Evolutionary conservation across 805 yeast genomes (phyloP), one percentile per base, ranked within the genome.

Genomic region (Grigorovia jiainica): DNA sequence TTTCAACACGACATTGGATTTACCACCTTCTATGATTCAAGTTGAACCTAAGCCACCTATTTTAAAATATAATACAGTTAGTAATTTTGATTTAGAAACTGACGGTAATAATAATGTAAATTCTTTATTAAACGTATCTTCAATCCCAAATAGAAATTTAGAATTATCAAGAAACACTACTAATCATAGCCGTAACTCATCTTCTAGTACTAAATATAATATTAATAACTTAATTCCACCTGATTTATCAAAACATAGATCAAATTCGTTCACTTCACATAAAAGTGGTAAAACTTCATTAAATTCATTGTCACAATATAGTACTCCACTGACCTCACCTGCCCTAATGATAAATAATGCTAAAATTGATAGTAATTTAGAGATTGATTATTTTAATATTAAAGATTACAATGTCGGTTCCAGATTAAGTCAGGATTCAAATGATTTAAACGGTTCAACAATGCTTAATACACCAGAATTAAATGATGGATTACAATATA

Each of bases 41-140:
- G 66, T 78, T 45, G 82, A 73, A 50, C 90, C 92, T 16, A 81
- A 76, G 52, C 78, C 78, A 41, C 89, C 92, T 2, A 83, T 83
- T 45, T 68, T 83, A 50, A 68, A 79, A 49, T 68, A 71, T 42
- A 56, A 53, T 42, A 43, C 43, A 16, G 21, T 13, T 27, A 13
- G 4, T 27, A 8, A 10, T 27, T 11, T 2, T 27, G 27, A 27
- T 13, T 8, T n/a, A n/a, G n/a, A n/a, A n/a, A n/a, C n/a, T n/a
- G n/a, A n/a, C 5, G 18, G 34, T 13, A 21, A 15, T 15, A 20
- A 29, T 21, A 25, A 31, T 30, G 19, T 19, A n/a, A 31, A 7
- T 11, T 23, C 20, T 9, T 21, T 16, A 21, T 20, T 16, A 11
- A 30, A 18, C 15, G 20, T 25, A 9, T 11, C 34, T n/a, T 29